phyloP scores from a whole-genome alignment of 2,329 filamentous ascomycete genomes.

The Curvularia sp. region DNA sequence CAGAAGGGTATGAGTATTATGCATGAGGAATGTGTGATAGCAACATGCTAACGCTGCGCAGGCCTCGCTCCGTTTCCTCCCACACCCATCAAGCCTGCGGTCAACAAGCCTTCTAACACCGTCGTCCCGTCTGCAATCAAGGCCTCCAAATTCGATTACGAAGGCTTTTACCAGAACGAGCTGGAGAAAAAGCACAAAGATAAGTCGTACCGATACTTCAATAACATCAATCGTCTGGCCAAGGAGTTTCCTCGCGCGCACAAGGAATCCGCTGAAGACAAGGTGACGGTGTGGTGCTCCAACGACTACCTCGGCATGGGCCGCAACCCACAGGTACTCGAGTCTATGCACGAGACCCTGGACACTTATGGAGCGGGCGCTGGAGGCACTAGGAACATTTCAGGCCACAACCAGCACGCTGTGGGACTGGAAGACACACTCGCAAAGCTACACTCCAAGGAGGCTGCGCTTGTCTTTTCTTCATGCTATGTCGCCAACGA shows the following conservation, averaged over 20 bases:
- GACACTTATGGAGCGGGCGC: conserved; percentile 95
- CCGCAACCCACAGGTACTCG: conserved; percentile 82
- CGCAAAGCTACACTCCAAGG: conserved; percentile 89
- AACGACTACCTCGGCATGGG: conserved; percentile 99
- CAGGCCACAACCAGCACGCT: conserved; percentile 95
- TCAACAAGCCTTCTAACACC: conserved; percentile 34
- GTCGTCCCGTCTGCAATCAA: conserved; percentile 58
- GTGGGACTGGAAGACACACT: conserved; percentile 81
- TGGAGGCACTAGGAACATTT: conserved; percentile 96
- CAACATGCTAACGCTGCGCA: conserved; percentile 29
- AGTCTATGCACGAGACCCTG: conserved; percentile 91
- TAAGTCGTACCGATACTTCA: conserved; percentile 99
- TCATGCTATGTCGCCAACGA: conserved; percentile 99
- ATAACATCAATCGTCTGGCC: conserved; percentile 98
- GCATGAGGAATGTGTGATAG: neutral
- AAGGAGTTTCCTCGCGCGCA: conserved; percentile 96
- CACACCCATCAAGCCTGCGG: conserved; percentile 35
- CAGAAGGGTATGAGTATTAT: conserved; percentile 52
- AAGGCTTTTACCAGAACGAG: conserved; percentile 85
- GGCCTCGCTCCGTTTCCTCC: conserved; percentile 42
- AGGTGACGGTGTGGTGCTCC: conserved; percentile 97
- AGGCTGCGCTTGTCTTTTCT: conserved; percentile 90
- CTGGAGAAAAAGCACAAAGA: conserved; percentile 99
- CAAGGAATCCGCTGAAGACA: conserved; percentile 81
- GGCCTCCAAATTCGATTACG: conserved; percentile 80